These are phyloP conservation scores for Tolypocladium guangdongense DNA, from an alignment of 2,329 filamentous ascomycete genomes.

Conservation along the genomic window DNA sequence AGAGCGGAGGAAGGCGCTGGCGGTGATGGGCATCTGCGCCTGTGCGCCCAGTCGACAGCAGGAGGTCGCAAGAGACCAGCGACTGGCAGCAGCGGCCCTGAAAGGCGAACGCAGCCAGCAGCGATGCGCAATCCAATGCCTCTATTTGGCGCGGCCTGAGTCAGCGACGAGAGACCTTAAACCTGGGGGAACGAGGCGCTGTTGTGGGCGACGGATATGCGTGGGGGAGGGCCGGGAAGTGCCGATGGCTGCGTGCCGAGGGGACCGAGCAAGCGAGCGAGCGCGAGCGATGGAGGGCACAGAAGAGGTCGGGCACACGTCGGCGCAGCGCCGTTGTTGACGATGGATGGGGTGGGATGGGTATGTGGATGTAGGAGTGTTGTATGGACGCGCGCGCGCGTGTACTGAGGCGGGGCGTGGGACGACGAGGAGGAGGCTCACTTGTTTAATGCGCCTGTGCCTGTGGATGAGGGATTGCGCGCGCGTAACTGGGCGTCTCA, in stretches of 20 bases:
- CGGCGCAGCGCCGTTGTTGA: neutral
- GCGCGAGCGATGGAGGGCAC: neutral
- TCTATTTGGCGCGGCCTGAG: neutral
- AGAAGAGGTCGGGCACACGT: neutral
- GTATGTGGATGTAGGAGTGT: neutral
- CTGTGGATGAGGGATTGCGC: neutral
- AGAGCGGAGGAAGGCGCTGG: neutral
- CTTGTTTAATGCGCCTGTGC: neutral
- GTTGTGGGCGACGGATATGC: conserved; percentile 1
- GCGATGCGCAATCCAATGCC: neutral
- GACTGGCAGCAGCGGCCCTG: neutral
- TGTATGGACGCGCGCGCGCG: neutral
- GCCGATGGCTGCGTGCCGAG: conserved; percentile 2
- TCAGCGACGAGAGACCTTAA: neutral
- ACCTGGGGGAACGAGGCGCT: neutral
- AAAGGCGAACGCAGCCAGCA: neutral
- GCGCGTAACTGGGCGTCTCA: neutral
- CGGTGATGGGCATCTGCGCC: neutral
- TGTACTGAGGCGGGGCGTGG: neutral
- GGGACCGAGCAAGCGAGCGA: neutral
- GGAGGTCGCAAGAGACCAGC: neutral
- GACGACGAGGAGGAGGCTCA: neutral
- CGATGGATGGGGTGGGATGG: neutral
- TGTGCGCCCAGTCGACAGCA: neutral
- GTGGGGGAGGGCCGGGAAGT: conserved; percentile 2